Evolutionary conservation across 805 yeast genomes (phyloP).

Genomic region (Candida namnaoensis): DNA sequence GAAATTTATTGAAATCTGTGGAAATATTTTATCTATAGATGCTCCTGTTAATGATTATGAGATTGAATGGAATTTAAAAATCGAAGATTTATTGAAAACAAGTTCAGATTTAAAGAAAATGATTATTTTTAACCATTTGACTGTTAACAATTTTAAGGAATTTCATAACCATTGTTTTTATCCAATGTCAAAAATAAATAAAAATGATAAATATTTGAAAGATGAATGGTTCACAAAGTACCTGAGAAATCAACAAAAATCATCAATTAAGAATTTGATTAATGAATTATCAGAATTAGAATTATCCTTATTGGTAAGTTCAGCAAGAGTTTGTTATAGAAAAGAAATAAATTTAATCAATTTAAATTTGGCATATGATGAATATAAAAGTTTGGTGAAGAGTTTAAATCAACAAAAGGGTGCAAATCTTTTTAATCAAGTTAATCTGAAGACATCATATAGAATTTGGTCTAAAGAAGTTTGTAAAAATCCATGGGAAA

Average conservation of each 20-base stretch:
- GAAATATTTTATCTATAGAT: conserved; percentile 26
- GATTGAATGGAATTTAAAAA: conserved; percentile 34
- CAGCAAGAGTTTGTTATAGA: conserved; percentile 63
- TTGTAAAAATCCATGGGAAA: conserved; percentile 69
- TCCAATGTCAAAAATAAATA: conserved; percentile 27
- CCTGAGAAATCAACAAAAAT: conserved; percentile 19
- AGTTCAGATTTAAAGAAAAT: conserved; percentile 25
- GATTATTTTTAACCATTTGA: conserved; percentile 41
- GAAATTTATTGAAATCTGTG: conserved; percentile 41
- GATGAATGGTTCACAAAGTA: conserved; percentile 16
- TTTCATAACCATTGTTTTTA: conserved; percentile 35
- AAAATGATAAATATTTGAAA: conserved; percentile 17
- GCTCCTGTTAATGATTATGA: conserved; percentile 18
- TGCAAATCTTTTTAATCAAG: conserved; percentile 23
- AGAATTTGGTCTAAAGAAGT: conserved; percentile 56
- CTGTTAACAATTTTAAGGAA: conserved; percentile 48
- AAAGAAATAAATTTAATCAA: conserved; percentile 53
- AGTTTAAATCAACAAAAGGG: conserved; percentile 29
- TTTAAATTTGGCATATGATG: conserved; percentile 70
- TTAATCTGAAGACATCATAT: conserved; percentile 23
- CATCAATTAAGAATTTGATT: conserved; percentile 15
- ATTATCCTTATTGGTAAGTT: conserved; percentile 58
- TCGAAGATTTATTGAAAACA: conserved; percentile 20
- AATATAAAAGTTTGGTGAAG: conserved; percentile 52
- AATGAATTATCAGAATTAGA: conserved; percentile 61